Percentiles rank a stretch among this genome's conserved stretches.
Evolutionary conservation across 345 rosid genomes (phyloP).

Genomic region (Populus deltoides): DNA sequence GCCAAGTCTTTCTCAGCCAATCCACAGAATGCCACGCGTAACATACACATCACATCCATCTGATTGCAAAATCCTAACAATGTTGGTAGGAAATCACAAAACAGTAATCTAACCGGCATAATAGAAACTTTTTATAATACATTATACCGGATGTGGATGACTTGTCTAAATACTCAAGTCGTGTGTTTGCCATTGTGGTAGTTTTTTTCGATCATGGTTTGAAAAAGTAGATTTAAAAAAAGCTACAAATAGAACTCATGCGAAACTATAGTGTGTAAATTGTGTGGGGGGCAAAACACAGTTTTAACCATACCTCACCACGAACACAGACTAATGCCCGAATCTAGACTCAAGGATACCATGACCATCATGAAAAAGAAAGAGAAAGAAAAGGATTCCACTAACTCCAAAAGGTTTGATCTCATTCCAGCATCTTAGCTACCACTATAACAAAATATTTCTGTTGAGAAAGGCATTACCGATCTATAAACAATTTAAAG

Average conservation of each 20-base stretch:
- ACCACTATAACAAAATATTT: not conserved
- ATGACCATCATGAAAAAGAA: not conserved
- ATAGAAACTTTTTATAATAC: no score
- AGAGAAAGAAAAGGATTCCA: not conserved
- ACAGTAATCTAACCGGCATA: not conserved
- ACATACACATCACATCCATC: not conserved
- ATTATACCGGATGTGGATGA: no score
- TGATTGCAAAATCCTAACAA: not conserved
- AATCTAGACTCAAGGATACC: not conserved
- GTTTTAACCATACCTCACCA: no score
- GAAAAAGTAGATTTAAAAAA: no score
- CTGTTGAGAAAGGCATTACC: not conserved
- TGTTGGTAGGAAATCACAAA: not conserved
- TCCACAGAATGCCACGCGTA: no score
- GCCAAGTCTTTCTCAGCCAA: no score
- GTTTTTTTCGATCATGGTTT: no score
- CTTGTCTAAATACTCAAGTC: no score
- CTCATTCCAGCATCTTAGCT: not conserved
- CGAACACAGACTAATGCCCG: not conserved
- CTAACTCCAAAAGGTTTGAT: not conserved
- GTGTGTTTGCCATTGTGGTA: no score
- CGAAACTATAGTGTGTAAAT: no score
- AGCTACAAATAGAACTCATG: no score
- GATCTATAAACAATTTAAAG: not conserved
- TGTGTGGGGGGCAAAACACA: no score